Base-by-base conservation (phyloP, 2,329 filamentous ascomycete species). In the Sclerotinia subarctica region DNA sequence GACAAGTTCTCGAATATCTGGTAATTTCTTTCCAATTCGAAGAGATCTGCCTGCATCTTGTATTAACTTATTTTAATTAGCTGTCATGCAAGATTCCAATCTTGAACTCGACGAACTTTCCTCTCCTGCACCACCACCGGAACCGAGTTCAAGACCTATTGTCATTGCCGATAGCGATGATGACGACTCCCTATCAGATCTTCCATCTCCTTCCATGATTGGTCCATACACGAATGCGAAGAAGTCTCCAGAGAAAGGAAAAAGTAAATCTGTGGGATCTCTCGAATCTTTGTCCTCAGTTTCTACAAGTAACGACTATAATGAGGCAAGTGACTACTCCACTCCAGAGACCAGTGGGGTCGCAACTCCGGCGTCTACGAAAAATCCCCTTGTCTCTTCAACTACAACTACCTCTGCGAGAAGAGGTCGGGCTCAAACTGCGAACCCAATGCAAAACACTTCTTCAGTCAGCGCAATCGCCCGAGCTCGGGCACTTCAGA, bases 301-400 rank as follows among this genome's bases (percentile, higher is more conserved):
- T 42, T 78, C 78, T 7, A 78, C 78, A 46, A 76, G 76, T 13
- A 77, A 78, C 42, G 76, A 80, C 29, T 51, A 62, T 65, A 81
- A 81, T 66, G 79, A 80, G 7, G 83, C 80, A 15, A 80, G 81
- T 49, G 84, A 82, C 24, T 85, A 84, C 73, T 87, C 86, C 69
- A 90, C 88, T 4, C 87, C 88, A 5, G 84, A 81, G 49, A 90
- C 88, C 26, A 89, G 86, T 76, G 81, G 83, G 66, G 79, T 81
- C 58, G 81, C 80, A 24, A 89, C 87, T 13, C 87, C 74, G 21
- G 72, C 29, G 79, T 54, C 66, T 32, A 81, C 81, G 11, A 71
- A 66, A 62, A 72, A 77, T 62, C 74, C 53, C 3, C 29, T 59
- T 7, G 10, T 42, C 17, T n/a, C 53, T 51, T 26, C 44, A 58